Base-by-base conservation (phyloP, 495 filamentous ascomycete genomes). In the Rhizodiscina lignyota region DNA sequence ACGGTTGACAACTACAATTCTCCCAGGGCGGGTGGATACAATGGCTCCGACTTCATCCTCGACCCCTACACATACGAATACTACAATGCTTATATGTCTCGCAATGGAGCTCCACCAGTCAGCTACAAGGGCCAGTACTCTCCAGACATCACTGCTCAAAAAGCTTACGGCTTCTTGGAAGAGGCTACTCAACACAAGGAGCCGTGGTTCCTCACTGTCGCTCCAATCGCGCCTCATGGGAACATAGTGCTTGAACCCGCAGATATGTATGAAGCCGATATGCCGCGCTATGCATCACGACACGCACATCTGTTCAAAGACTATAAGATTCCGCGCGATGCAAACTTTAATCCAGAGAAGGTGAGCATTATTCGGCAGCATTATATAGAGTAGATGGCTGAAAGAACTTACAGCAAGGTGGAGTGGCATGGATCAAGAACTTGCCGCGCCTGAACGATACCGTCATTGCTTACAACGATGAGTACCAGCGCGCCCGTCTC, bases 41-140 rank as follows among this genome's bases (percentile, higher is more conserved):
- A 56, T 31, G 53, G 48, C 28, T 67, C 66, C 56, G 75, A 81
- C 44, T 79, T 83, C 34, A 60, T 82, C 1, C 61, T 83, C 1
- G 77, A 83, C 41, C 77, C 78, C 0, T 74, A 61, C 46, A 83
- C 78, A 1, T 83, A 83, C 49, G 63, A 62, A 13, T 83, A 83
- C 50, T 60, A 72, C 31, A 79, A 81, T 50, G 59, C 67, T 6
- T 72, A 62, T 5, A 79, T 67, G 43, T 74, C 79, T 42, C 66
- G 74, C 10, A 76, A 82, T 44, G 54, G 56, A 3, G 70, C 78
- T 18, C 40, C 43, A 2, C 52, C 52, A 8, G 40, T 53, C 4
- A 43, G 36, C 19, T 38, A 55, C 30, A 42, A 46, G 26, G 46
- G 46, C 1, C 21, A 67, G 21, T 65, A 82, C 47, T 63, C 65